Evolutionary conservation across 164 flowering plant genomes (phyloP).

Genomic region (Chloranthus sessilifolius): DNA sequence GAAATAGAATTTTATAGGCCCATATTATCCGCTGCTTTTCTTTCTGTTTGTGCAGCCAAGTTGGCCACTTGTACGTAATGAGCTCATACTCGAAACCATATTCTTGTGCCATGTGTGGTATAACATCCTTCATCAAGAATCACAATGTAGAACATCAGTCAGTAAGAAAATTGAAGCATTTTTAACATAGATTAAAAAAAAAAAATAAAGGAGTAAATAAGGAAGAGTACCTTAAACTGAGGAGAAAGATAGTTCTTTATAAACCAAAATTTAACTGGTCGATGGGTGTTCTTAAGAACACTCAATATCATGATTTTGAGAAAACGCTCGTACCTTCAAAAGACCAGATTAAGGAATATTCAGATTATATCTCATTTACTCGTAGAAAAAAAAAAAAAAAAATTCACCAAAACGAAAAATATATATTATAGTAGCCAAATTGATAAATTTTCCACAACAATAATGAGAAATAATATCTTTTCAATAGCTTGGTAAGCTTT

Average conservation of each 20-base stretch:
- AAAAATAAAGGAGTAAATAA: background rate
- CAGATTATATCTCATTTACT: no score
- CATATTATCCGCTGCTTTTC: slow-evolving; percentile 97
- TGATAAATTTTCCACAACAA: no score
- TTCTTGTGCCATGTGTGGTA: slow-evolving; percentile 91
- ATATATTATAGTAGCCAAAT: no score
- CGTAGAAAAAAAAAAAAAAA: no score
- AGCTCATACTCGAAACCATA: slow-evolving; percentile 94
- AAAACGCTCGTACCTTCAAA: slow-evolving; percentile 91
- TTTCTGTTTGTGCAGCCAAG: slow-evolving; percentile 97
- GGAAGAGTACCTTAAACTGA: slow-evolving; percentile 68
- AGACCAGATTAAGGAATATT: no score
- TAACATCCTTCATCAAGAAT: slow-evolving; percentile 58
- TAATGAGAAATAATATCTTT: no score
- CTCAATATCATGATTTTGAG: slow-evolving; percentile 94
- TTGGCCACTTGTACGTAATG: slow-evolving; percentile 97
- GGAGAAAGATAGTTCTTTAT: slow-evolving; percentile 99
- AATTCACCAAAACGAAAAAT: no score
- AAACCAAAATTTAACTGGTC: slow-evolving; percentile 98
- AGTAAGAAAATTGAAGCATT: background rate
- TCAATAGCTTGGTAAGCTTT: no score
- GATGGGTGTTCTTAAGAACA: slow-evolving; percentile 79
- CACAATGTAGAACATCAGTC: background rate
- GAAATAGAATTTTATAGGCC: slow-evolving; percentile 97
- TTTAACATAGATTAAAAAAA: background rate